Base-by-base conservation (phyloP, 805 yeast genomes). In the Wickerhamomyces silvicola region DNA sequence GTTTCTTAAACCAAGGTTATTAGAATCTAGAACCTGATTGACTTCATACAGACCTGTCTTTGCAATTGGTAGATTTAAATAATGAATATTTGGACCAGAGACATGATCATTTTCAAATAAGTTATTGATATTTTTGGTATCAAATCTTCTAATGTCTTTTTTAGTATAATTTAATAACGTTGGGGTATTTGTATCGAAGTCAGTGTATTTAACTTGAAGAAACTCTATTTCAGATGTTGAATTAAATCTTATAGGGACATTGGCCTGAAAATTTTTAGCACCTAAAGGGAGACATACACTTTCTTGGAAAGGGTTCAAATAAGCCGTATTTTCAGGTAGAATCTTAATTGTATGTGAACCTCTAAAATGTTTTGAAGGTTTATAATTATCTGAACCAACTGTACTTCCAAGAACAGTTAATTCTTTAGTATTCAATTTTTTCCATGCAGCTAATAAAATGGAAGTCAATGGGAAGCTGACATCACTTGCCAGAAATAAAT, bases 271-370 rank as follows among this genome's bases (percentile, higher is more conserved):
- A 38, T 48, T 37, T 12, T 45, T 37, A 13, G 54, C 36, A 31
- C 60, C 53, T 32, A 45, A 33, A 12, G 72, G 70, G 27, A 81
- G 43, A 59, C 98, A 92, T 38, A 70, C 71, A 5, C 73, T 65
- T 18, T 72, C 75, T 30, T 67, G 72, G 45, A 75, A 72, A 3
- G 96, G 96, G 42, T 88, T 86, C 45, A 92, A 60, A 47, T 68
- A 65, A 5, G 94, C 95, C 0, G 94, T 80, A 27, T 94, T 81
- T 57, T 90, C 97, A 0, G 98, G 97, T 22, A 92, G 62, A 39
- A 83, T 82, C 49, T 88, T 82, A 39, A 92, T 80, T 1, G 88
- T 82, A 49, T 84, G 83, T 26, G 76, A 77, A 27, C 98, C 98
- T 48, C 75, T 81, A 54, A 88, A 81, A 54, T 87, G 94, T 27